These are phyloP conservation scores for Colletotrichum lini DNA, from an alignment of 2,329 filamentous ascomycete genomes.

Conservation along the genomic window DNA sequence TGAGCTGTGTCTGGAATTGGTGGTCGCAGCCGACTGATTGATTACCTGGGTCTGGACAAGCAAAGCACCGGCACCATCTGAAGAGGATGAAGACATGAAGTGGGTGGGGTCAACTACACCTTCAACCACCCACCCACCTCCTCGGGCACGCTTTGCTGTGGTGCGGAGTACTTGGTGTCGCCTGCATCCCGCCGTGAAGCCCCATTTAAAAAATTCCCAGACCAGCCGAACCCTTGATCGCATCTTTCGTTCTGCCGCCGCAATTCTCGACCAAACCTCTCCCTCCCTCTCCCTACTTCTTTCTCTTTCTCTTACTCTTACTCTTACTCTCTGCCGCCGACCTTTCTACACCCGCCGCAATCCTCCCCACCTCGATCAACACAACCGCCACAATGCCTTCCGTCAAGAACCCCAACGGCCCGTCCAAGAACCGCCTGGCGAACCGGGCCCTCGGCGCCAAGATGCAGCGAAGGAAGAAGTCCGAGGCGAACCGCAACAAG, in stretches of 20 bases:
- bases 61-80: conserved; percentile 36
- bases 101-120: too few species aligned
- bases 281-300: too few species aligned
- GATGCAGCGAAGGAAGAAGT: conserved; percentile 60
- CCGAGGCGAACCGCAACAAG: conserved; percentile 55
- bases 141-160: too few species aligned
- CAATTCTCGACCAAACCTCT: neutral
- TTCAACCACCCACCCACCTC: too few species aligned
- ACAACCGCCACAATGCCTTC: conserved; percentile 62
- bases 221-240: conserved; percentile 1
- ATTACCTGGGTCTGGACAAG: conserved; percentile 77
- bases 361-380: neutral
- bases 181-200: conserved; percentile 22
- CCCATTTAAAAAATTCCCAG: conserved; percentile 39
- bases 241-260: conserved; percentile 8
- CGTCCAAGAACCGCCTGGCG: conserved; percentile 67
- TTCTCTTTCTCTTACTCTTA: too few species aligned
- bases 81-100: conserved; percentile 31
- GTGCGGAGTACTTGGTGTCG: too few species aligned
- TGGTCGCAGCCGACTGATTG: conserved; percentile 82
- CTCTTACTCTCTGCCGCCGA: neutral
- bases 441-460: conserved; percentile 61
- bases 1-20: conserved; percentile 82
- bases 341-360: neutral
- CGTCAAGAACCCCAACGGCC: conserved; percentile 71